phyloP scores from a whole-genome alignment of 768 basidiomycete genomes.

The Zangia roseola region DNA sequence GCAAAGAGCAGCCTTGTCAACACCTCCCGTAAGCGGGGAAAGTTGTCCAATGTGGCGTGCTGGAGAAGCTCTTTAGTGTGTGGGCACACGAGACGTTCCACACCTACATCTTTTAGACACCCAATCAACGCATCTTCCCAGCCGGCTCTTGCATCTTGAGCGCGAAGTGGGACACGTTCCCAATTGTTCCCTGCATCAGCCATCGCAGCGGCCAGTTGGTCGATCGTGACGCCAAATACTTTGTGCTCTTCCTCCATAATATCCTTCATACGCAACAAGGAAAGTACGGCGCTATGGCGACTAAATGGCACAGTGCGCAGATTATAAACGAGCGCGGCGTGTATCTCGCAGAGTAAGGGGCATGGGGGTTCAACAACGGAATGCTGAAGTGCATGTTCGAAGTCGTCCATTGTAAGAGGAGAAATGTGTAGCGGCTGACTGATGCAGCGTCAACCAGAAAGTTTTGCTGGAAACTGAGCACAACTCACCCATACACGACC shows the following conservation, averaged over 20 bases:
- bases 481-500: slow-evolving; percentile 83
- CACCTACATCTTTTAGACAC: slow-evolving; percentile 84
- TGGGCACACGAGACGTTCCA: not conserved
- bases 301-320: slow-evolving; percentile 78
- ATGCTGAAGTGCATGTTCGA: slow-evolving; percentile 84
- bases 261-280: slow-evolving; percentile 46
- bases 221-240: slow-evolving; percentile 56
- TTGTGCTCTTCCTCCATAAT: slow-evolving; percentile 43
- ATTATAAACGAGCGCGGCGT: slow-evolving; percentile 86
- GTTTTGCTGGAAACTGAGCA: not conserved
- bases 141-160: slow-evolving; percentile 71
- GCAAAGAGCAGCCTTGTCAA: slow-evolving; percentile 73
- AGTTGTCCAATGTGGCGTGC: slow-evolving; percentile 73
- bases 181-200: slow-evolving; percentile 84
- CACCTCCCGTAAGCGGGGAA: slow-evolving; percentile 70
- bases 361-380: slow-evolving; percentile 66
- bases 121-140: slow-evolving; percentile 94
- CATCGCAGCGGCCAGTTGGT: slow-evolving; percentile 64
- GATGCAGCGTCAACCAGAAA: slow-evolving; percentile 7
- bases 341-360: slow-evolving; percentile 79
- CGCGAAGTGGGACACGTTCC: slow-evolving; percentile 74
- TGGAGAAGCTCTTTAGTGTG: slow-evolving; percentile 29
- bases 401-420: slow-evolving; percentile 89
- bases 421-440: slow-evolving; percentile 89
- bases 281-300: slow-evolving; percentile 72